These are phyloP conservation scores for Starmerella riodocensis DNA, from an alignment of 805 yeast genomes.

Conservation along the genomic window DNA sequence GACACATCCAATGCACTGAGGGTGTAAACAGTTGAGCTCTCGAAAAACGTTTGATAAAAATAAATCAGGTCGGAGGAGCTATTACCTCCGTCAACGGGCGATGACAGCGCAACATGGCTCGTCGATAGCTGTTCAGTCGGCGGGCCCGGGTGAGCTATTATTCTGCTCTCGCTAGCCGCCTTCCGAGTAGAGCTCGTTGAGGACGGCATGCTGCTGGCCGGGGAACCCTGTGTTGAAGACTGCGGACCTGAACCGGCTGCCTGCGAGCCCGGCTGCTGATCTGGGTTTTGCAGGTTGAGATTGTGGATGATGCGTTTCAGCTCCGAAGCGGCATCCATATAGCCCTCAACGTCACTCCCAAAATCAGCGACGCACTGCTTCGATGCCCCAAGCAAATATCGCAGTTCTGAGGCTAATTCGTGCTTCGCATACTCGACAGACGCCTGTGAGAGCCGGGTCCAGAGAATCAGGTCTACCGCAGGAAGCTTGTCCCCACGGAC, in stretches of 20 bases:
- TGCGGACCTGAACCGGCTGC: not conserved
- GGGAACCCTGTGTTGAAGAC: too few species aligned
- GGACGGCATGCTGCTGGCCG: not conserved
- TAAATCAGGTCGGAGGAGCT: constrained; percentile 30
- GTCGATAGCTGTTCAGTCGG: not conserved
- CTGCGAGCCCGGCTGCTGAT: not conserved
- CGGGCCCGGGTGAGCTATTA: not conserved
- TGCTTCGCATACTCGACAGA: constrained; percentile 39
- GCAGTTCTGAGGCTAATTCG: constrained; percentile 49
- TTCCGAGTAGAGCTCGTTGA: not conserved
- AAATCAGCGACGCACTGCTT: constrained; percentile 35
- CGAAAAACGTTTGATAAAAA: constrained; percentile 68
- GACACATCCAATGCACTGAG: constrained; percentile 70
- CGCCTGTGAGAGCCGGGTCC: constrained; percentile 57
- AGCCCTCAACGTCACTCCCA: constrained; percentile 20
- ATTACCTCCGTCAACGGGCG: too few species aligned
- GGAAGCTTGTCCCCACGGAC: constrained; percentile 17
- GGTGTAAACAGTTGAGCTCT: constrained; percentile 51
- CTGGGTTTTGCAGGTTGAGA: not conserved
- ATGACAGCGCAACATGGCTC: not conserved
- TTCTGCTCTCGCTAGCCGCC: not conserved
- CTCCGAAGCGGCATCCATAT: constrained; percentile 13
- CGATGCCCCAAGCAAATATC: constrained; percentile 37
- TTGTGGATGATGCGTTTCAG: constrained; percentile 6
- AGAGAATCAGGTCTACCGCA: constrained; percentile 32